Evolutionary conservation across 2,329 filamentous ascomycete species (phyloP).

Genomic region (Xylogone sp.): DNA sequence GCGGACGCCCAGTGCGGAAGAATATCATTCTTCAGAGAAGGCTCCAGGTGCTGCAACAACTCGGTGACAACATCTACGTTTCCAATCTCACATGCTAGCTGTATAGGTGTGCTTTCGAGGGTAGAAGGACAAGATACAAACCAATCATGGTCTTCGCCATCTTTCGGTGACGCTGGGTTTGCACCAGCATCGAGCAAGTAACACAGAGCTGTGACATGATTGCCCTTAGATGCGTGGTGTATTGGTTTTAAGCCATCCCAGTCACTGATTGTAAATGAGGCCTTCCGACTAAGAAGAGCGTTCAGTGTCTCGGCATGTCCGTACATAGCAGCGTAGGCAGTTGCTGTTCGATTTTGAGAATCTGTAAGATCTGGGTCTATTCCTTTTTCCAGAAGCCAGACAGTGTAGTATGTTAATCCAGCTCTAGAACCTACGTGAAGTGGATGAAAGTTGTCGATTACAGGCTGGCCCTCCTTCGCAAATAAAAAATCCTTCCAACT

Average conservation of each 20-base stretch:
- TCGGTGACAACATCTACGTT: not conserved
- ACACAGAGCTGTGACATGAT: conserved; percentile 24
- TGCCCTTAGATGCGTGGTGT: conserved; percentile 29
- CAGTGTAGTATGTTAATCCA: conserved; percentile 5
- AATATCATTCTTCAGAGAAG: not conserved
- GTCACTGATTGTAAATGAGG: conserved; percentile 14
- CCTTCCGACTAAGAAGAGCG: conserved; percentile 4
- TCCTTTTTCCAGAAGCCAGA: not conserved
- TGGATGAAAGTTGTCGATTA: not conserved
- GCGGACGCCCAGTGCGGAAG: conserved; percentile 3
- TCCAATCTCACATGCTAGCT: not conserved
- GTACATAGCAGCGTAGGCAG: conserved; percentile 1
- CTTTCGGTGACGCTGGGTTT: too few relatives aligned
- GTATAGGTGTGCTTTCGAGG: too few relatives aligned
- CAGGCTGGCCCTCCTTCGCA: not conserved
- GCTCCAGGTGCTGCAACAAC: not conserved
- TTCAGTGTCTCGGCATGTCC: conserved; percentile 2
- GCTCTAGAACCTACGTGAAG: conserved; percentile 1
- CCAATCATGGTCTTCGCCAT: too few relatives aligned
- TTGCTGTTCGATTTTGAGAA: not conserved
- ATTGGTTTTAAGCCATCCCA: conserved; percentile 28
- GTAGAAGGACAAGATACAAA: too few relatives aligned
- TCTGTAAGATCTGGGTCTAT: not conserved
- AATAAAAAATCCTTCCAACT: not conserved
- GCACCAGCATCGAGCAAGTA: conserved; percentile 30